Base-by-base conservation (phyloP, 495 filamentous ascomycete species). In the Aspergillus taichungensis region DNA sequence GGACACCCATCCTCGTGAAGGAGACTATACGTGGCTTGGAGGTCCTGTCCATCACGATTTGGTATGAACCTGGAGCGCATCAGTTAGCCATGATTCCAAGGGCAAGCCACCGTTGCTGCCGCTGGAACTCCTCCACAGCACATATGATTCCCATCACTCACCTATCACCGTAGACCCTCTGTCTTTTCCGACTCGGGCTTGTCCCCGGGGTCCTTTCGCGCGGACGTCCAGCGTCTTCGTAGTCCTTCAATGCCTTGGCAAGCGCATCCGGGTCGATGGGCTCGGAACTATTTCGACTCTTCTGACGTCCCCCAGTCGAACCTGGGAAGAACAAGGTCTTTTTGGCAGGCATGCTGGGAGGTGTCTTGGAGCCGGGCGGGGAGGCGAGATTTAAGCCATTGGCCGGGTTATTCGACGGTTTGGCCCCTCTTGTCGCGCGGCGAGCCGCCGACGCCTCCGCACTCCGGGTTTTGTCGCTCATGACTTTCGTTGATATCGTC, bases 1-100 rank as follows among this genome's bases (percentile, higher is more conserved):
- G 91, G 90, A 31, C 91, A 95, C 10, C 83, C 85, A 59, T 94
- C 87, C 39, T 95, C 90, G 56, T 92, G 85, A 13, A 96, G 72
- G 44, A 98, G 73, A 59, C 78, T 91, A 60, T 88, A 97, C 53
- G 88, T 89, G 30, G 92, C 87, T 55, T 89, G 85, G 14, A 96
- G 69, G 61, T 98, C 94, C 60, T 94, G 88, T 6, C 94, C 92
- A 42, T 89, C 84, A 10, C 92, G 82, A 57, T 92, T 89, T 29
- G 94, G 94, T 51, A 98, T 97, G 57, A 98, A 98, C 55, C 90
- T 95, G 54, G 13, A 52, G 34, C 31, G 14, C 32, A 34, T 35
- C 36, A 6, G n/a, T 36, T 40, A 57, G 50, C 45, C 2, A 29
- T 32, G 46, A 43, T 8, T 11, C 30, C 18, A 34, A 37, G 30